phyloP scores from a whole-genome alignment of 1,284 basidiomycete genomes.

The Papiliotrema laurentii region DNA sequence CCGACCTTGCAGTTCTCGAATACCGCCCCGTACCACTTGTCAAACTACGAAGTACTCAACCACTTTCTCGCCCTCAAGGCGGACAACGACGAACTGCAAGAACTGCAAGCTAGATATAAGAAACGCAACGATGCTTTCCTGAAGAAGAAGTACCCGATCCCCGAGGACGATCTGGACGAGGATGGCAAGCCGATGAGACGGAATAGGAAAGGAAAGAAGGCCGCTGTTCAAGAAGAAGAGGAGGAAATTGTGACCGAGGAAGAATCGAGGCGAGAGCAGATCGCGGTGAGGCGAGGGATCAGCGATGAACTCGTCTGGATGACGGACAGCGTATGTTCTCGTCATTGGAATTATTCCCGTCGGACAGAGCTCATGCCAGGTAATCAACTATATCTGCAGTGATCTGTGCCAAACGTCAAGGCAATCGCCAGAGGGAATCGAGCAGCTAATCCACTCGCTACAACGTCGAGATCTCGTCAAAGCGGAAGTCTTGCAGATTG shows the following conservation, averaged over 20 bases:
- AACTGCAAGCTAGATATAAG: conserved; percentile 54
- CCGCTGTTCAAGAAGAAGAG: background rate
- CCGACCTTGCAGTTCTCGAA: conserved; percentile 61
- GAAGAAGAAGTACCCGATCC: conserved; percentile 13
- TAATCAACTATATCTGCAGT: conserved; percentile 67
- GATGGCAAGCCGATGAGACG: background rate
- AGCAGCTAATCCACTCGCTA: conserved; percentile 63
- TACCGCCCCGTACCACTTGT: conserved; percentile 69
- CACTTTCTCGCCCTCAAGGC: conserved; percentile 64
- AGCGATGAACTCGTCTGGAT: conserved; percentile 80
- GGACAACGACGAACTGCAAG: conserved; percentile 65
- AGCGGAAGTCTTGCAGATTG: conserved; percentile 83
- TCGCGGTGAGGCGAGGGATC: conserved; percentile 45
- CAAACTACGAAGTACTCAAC: conserved; percentile 78
- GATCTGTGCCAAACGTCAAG: conserved; percentile 54
- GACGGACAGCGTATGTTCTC: conserved; percentile 69
- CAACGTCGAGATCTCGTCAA: conserved; percentile 73
- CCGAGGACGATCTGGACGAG: conserved; percentile 6
- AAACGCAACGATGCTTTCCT: conserved; percentile 10
- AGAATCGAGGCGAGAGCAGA: conserved; percentile 52
- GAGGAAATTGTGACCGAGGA: conserved; percentile 13
- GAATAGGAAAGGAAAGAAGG: background rate
- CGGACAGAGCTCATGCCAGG: conserved; percentile 49
- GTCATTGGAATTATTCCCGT: background rate
- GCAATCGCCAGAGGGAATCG: conserved; percentile 65